These are phyloP conservation scores for Neobulgaria alba DNA, from an alignment of 2,329 filamentous ascomycete species.

Conservation along the genomic window DNA sequence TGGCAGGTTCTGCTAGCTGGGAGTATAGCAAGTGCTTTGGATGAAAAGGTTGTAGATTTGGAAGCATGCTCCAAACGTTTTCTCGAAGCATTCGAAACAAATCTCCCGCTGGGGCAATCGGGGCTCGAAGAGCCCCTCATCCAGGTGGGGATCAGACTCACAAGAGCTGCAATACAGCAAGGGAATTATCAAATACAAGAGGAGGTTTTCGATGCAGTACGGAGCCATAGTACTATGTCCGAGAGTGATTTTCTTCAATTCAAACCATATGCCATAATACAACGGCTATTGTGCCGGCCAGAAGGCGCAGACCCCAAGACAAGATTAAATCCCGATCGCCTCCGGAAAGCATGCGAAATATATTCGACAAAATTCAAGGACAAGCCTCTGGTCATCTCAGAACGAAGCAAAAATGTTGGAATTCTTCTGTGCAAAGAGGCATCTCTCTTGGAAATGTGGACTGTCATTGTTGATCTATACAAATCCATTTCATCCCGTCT, in stretches of 20 bases:
- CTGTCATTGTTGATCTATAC: conserved; percentile 10
- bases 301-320: not conserved
- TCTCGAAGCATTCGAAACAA: conserved; percentile 20
- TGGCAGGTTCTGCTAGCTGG: conserved; percentile 17
- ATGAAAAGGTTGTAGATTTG: conserved; percentile 8
- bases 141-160: conserved; percentile 14
- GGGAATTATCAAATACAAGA: conserved; percentile 10
- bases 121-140: conserved; percentile 11
- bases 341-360: conserved; percentile 16
- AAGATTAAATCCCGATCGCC: not conserved
- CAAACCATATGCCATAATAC: conserved; percentile 14
- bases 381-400: conserved; percentile 10
- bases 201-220: conserved; percentile 17
- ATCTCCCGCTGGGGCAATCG: conserved; percentile 6
- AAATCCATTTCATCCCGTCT: not conserved
- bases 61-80: conserved; percentile 17
- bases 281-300: conserved; percentile 7
- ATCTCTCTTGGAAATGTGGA: conserved; percentile 14
- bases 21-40: conserved; percentile 18
- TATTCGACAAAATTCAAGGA: conserved; percentile 21
- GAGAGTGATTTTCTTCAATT: conserved; percentile 17
- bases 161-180: conserved; percentile 8
- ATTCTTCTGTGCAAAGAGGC: conserved; percentile 17
- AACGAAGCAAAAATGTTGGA: conserved; percentile 7
- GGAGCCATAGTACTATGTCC: conserved; percentile 12